Evolutionary conservation across 2,329 filamentous ascomycete genomes (phyloP).

Genomic region (Fusarium nelsonii): DNA sequence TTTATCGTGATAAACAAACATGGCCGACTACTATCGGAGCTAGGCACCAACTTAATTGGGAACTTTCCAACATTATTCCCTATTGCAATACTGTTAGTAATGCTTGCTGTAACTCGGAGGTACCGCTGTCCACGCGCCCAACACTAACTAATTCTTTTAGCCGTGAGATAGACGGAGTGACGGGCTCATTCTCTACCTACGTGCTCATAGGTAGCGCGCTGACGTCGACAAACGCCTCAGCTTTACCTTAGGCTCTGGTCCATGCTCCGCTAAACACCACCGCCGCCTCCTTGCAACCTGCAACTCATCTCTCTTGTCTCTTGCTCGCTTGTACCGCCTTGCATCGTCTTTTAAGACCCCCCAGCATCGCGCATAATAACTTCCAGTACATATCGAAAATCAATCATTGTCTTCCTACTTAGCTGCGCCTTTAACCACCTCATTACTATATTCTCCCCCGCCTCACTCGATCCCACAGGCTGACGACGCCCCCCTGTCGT

Average conservation of each 20-base stretch:
- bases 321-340: conserved; percentile 39
- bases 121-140: conserved; percentile 29
- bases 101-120: conserved; percentile 8
- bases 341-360: conserved; percentile 28
- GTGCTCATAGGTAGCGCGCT: conserved; percentile 52
- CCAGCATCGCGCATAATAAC: conserved; percentile 27
- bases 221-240: conserved; percentile 61
- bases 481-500: conserved; percentile 50
- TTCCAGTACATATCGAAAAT: conserved; percentile 16
- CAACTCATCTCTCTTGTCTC: conserved; percentile 36
- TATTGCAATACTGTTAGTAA: not conserved
- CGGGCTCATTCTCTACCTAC: conserved; percentile 12
- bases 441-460: conserved; percentile 36
- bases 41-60: conserved; percentile 30
- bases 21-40: conserved; percentile 37
- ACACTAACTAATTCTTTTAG: conserved; percentile 22
- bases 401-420: conserved; percentile 42
- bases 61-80: conserved; percentile 8
- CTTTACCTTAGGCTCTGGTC: conserved; percentile 29
- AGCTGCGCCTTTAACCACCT: conserved; percentile 25
- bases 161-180: conserved; percentile 44
- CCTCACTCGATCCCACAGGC: conserved; percentile 46
- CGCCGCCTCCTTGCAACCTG: conserved; percentile 47
- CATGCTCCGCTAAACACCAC: conserved; percentile 52
- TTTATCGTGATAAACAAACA: conserved; percentile 14